Base-by-base conservation (phyloP, 1,284 basidiomycete genomes). In the Austroboletus sp. region DNA sequence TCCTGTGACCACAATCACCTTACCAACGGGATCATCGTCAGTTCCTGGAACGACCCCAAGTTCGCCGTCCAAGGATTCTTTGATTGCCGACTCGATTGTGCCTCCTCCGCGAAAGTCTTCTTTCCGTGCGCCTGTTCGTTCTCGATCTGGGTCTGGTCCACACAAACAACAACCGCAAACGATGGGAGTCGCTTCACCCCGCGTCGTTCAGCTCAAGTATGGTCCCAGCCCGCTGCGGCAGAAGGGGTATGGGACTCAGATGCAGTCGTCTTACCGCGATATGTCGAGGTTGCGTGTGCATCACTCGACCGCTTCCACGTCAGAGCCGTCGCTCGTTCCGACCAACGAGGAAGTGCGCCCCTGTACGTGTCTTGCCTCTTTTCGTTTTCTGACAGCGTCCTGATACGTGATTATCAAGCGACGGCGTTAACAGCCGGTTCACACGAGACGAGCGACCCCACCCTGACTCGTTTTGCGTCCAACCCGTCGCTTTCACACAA, bases 271-370 rank as follows among this genome's bases (percentile, higher is more conserved):
- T 34, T 66, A 66, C 53, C 73, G 74, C 45, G 78, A 79, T 44
- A 60, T 67, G 12, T 65, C 70, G 38, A 73, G 73, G 40, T 69
- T 85, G 38, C 75, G 77, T 10, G 75, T 78, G 21, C 73, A 81
- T 43, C 79, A 79, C 30, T 79, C 81, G 26, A 77, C 75, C 6
- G 83, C 84, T 35, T 87, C 83, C 42, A 82, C 75, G 50, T 89
- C 85, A 31, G 85, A 89, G 63, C 85, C 86, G 5, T 87, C 85
- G 6, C 70, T 88, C 34, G 61, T 87, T 44, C 70, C 80, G 16
- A 64, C 60, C 30, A 66, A 68, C 30, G 76, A 79, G 42, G 77
- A 75, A 35, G 57, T 61, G 3, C 72, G 70, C 44, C 53, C 66
- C 42, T 66, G 79, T 76, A 65, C 70, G 74, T 68, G 46, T 32